A percentile compares a stretch with the other conserved stretches of the same genome.
Evolutionary conservation across 2,329 filamentous ascomycete species (phyloP).

Genomic region (Aureobasidium pullulans): DNA sequence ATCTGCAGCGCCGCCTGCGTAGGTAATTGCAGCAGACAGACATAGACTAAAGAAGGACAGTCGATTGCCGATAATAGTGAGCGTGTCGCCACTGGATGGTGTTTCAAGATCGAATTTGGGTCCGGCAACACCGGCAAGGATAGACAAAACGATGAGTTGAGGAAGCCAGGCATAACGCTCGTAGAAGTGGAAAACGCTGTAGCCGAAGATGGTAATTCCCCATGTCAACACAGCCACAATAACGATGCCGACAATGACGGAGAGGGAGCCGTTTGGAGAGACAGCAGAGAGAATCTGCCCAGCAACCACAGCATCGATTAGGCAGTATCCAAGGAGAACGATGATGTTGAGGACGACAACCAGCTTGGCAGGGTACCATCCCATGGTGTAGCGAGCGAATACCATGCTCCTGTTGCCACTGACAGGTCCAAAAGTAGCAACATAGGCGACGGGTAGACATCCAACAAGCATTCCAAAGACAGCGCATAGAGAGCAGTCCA

Average conservation of each 20-base stretch:
- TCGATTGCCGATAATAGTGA: conserved; percentile 48
- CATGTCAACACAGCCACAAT: conserved; percentile 57
- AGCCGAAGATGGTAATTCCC: conserved; percentile 60
- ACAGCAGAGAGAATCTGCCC: conserved; percentile 64
- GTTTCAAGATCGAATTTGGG: conserved; percentile 51
- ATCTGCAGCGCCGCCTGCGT: conserved; percentile 56
- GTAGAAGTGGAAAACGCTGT: conserved; percentile 60
- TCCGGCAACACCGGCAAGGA: conserved; percentile 56
- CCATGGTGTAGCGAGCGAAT: conserved; percentile 55
- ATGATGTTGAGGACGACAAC: conserved; percentile 57
- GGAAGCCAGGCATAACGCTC: conserved; percentile 62
- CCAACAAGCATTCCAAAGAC: conserved; percentile 53
- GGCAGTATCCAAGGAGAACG: conserved; percentile 51
- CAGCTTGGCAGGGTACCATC: conserved; percentile 59
- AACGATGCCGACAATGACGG: conserved; percentile 59
- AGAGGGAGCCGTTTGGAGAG: conserved; percentile 48
- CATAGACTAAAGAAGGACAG: conserved; percentile 66
- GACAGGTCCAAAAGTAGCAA: conserved; percentile 54
- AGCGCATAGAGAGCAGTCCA: conserved; percentile 49
- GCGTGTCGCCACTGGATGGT: conserved; percentile 41
- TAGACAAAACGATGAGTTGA: conserved; percentile 52
- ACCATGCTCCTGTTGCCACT: conserved; percentile 58
- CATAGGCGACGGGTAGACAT: conserved; percentile 49
- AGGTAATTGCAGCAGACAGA: conserved; percentile 57
- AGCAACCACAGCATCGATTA: conserved; percentile 59